Evolutionary conservation across 202 grass and related monocot species (phyloP), one percentile per base, ranked within the genome.

Genomic region (Zoysia matrella): DNA sequence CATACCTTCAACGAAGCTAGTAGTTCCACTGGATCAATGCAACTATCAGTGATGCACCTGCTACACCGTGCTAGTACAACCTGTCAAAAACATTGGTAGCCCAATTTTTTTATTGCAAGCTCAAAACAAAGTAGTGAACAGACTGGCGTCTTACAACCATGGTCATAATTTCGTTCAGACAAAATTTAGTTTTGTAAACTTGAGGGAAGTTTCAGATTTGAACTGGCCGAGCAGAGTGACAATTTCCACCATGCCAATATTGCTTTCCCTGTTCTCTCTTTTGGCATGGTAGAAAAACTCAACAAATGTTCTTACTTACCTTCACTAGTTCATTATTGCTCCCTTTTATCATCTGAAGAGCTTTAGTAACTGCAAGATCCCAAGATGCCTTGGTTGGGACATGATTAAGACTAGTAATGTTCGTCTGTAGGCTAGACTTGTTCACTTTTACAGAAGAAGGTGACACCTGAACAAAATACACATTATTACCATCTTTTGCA

Each of bases 51-150:
- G 62, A 92, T 79, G 81, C 93, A 98, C 86, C 87, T 90, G 83
- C 89, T 98, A 86, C 96, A 98, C 48, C 96, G 88, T 83, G 96
- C 96, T 6, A 95, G 47, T 40, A 98, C 96, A 80, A 98, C 92
- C 92, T 98, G 68, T 11, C 74, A 36, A 83, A 71, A 78, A 22
- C 14, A 80, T 60, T 12, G 45, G 47, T 65, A 40, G 46, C 22
- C 58, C 10, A 0, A 50, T 1, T 13, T 16, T 58, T 51, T 58
- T 47, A 47, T 16, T 44, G 60, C 8, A 68, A 42, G 4, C 39
- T 60, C 7, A 47, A 44, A 15, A 55, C 8, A 80, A 73, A 57
- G 16, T 6, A 60, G 7, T 49, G 15, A 64, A 60, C 3, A 67
- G 47, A 66, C 45, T 50, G 13, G 8, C 41, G 65, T 16, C 2